Percentiles rank a stretch among this genome's conserved stretches.
Evolutionary conservation across 1,284 basidiomycete species (phyloP).

Genomic region (Moniliophthora roreri): DNA sequence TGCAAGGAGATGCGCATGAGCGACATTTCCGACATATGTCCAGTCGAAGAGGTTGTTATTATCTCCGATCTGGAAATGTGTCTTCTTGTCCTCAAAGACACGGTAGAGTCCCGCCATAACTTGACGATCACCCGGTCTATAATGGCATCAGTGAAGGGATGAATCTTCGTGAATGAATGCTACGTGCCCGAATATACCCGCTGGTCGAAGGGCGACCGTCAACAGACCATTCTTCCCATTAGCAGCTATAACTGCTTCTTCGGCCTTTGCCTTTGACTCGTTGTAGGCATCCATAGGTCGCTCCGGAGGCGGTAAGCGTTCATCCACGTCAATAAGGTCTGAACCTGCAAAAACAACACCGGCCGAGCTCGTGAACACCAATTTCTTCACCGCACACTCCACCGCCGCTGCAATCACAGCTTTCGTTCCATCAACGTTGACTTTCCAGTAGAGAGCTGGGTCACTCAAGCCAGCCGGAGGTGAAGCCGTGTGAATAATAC

Average conservation of each 20-base stretch:
- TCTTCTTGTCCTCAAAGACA: slow-evolving; percentile 82
- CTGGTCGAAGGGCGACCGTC: slow-evolving; percentile 90
- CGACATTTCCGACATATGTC: slow-evolving; percentile 97
- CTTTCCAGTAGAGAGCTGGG: slow-evolving; percentile 82
- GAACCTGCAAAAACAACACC: slow-evolving; percentile 90
- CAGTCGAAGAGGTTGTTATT: slow-evolving; percentile 97
- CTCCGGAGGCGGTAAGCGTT: slow-evolving; percentile 79
- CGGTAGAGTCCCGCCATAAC: slow-evolving; percentile 80
- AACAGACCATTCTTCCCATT: slow-evolving; percentile 83
- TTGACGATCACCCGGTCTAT: slow-evolving; percentile 90
- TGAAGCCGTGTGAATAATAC: slow-evolving; percentile 96
- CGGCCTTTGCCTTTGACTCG: slow-evolving; percentile 93
- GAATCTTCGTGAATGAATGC: slow-evolving; percentile 4
- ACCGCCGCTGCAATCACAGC: slow-evolving; percentile 83
- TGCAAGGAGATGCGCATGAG: slow-evolving; percentile 92
- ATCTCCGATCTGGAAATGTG: slow-evolving; percentile 91
- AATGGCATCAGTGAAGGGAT: slow-evolving; percentile 6
- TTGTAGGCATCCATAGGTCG: slow-evolving; percentile 91
- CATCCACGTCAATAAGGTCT: slow-evolving; percentile 87
- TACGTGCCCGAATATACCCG: slow-evolving; percentile 94
- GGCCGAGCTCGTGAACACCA: slow-evolving; percentile 95
- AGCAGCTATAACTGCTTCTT: slow-evolving; percentile 81
- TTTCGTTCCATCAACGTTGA: slow-evolving; percentile 92
- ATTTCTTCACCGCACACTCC: slow-evolving; percentile 73
- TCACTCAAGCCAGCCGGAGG: slow-evolving; percentile 77